Percentiles rank a stretch among this genome's conserved stretches.
Evolutionary conservation across 2,329 filamentous ascomycete species (phyloP).

Genomic region (Chalaropsis ovoidea): DNA sequence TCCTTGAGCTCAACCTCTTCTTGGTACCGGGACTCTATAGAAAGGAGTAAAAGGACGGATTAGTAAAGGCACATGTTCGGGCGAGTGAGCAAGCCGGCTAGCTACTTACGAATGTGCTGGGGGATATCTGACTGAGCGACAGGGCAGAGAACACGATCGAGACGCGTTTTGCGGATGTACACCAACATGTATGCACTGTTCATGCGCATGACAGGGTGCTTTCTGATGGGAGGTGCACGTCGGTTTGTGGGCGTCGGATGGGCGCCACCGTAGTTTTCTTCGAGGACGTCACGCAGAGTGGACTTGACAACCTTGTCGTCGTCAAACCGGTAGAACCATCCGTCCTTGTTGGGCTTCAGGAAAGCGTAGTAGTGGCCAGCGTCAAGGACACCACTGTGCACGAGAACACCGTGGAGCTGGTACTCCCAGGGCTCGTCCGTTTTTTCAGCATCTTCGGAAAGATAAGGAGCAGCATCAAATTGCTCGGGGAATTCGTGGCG

Average conservation of each 20-base stretch:
- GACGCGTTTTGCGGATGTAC: conserved; percentile 76
- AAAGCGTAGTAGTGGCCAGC: conserved; percentile 98
- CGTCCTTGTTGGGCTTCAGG: conserved; percentile 83
- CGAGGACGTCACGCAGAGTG: conserved; percentile 79
- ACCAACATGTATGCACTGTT: conserved; percentile 98
- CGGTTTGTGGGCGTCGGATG: conserved; percentile 45
- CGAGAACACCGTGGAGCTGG: conserved; percentile 85
- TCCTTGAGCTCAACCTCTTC: conserved; percentile 72
- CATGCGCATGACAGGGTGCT: conserved; percentile 52
- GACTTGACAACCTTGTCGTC: conserved; percentile 95
- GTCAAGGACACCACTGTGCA: conserved; percentile 93
- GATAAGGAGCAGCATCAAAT: conserved; percentile 76
- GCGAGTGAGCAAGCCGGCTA: not conserved
- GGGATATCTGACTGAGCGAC: conserved; percentile 73
- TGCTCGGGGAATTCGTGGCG: conserved; percentile 79
- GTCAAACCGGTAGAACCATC: conserved; percentile 93
- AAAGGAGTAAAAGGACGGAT: conserved; percentile 25
- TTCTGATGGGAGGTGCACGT: conserved; percentile 40
- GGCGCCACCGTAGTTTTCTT: conserved; percentile 94
- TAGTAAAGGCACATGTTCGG: conserved; percentile 3
- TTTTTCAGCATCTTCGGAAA: conserved; percentile 74
- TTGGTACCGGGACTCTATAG: conserved; percentile 57
- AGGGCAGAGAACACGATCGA: conserved; percentile 72
- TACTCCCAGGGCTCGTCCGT: conserved; percentile 78
- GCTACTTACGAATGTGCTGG: conserved; percentile 25